These are phyloP conservation scores for Penicillium hordei DNA, from an alignment of 2,329 filamentous ascomycete genomes.

Conservation along the genomic window DNA sequence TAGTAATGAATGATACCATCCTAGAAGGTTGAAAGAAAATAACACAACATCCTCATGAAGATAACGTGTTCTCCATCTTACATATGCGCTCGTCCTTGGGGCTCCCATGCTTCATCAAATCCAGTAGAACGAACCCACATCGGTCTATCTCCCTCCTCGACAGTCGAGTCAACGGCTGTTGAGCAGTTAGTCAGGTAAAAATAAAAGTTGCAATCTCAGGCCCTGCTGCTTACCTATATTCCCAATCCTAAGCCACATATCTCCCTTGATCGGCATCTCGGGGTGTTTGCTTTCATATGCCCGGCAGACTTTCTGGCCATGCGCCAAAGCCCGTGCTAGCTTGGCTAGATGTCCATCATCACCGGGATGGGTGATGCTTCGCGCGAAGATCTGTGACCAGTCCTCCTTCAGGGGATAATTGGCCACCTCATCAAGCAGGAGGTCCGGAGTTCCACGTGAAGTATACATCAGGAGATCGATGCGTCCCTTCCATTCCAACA, in stretches of 20 bases:
- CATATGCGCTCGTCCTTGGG: slow-evolving; percentile 21
- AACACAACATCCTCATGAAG: background rate
- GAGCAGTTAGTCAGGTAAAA: slow-evolving; percentile 6
- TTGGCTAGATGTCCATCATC: slow-evolving; percentile 87
- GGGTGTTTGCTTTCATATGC: slow-evolving; percentile 30
- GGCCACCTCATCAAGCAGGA: slow-evolving; percentile 60
- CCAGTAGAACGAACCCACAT: slow-evolving; percentile 44
- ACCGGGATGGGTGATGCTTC: slow-evolving; percentile 44
- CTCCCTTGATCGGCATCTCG: slow-evolving; percentile 39
- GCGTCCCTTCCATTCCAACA: slow-evolving; percentile 81
- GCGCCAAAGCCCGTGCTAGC: slow-evolving; percentile 65
- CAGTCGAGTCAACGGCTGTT: slow-evolving; percentile 41
- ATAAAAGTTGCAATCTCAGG: background rate
- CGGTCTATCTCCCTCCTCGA: slow-evolving; percentile 19
- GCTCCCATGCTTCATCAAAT: slow-evolving; percentile 45
- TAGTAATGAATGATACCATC: background rate
- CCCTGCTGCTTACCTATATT: slow-evolving; percentile 42
- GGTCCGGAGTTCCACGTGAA: slow-evolving; percentile 62
- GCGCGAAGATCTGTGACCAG: slow-evolving; percentile 49
- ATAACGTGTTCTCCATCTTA: slow-evolving; percentile 3
- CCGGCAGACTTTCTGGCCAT: slow-evolving; percentile 58
- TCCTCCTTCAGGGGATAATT: slow-evolving; percentile 57
- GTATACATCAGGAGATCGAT: slow-evolving; percentile 73
- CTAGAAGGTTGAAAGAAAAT: background rate
- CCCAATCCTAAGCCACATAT: slow-evolving; percentile 48